These are phyloP conservation scores for Prunus kanzakura DNA, from an alignment of 306 rosid genomes.

Conservation along the genomic window DNA sequence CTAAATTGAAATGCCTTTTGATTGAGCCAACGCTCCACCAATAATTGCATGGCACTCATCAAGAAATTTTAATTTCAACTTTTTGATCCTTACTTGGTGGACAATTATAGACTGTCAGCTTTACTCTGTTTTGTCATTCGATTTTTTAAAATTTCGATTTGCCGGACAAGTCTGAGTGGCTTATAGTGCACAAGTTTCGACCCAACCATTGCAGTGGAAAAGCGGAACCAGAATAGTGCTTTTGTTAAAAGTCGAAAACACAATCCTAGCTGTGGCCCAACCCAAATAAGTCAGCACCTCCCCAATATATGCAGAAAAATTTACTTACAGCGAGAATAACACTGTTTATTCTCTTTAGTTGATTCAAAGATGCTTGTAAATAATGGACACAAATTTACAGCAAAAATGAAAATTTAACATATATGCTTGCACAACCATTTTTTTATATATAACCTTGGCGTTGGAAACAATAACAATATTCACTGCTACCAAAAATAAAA, in stretches of 20 bases:
- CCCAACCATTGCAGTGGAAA: not conserved
- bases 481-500: not conserved
- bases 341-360: too few species aligned
- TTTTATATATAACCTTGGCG: slow-evolving; percentile 5
- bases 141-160: not conserved
- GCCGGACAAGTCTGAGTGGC: not conserved
- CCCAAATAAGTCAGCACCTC: not conserved
- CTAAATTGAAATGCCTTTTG: not conserved
- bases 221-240: too few species aligned
- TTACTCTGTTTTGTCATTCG: not conserved
- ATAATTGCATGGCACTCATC: not conserved
- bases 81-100: not conserved
- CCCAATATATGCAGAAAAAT: not conserved
- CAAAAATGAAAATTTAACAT: not conserved
- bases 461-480: slow-evolving; percentile 21
- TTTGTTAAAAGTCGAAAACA: not conserved
- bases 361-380: too few species aligned
- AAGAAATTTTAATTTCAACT: not conserved
- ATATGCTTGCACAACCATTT: not conserved
- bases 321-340: too few species aligned
- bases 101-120: not conserved
- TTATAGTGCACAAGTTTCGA: not conserved
- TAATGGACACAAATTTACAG: not conserved
- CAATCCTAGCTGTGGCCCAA: not conserved
- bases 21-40: not conserved